phyloP scores from a whole-genome alignment of 169 alveolate genomes.

The Amoebophrya sp. region DNA sequence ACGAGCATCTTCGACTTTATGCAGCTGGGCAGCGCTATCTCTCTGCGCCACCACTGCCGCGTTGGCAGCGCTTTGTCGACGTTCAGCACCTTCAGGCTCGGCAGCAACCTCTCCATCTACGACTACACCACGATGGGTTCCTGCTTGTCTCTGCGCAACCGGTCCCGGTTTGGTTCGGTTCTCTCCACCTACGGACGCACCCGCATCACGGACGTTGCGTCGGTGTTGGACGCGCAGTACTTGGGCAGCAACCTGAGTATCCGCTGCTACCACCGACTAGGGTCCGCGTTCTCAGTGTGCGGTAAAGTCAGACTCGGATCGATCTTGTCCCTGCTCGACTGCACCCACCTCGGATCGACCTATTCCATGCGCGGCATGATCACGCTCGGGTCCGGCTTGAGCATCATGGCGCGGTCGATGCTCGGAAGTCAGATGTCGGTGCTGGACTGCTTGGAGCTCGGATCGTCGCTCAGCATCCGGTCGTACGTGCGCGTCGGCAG shows the following conservation, averaged over 20 bases:
- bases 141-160: slow-evolving; percentile 1
- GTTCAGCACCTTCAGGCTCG: not conserved
- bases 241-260: not conserved
- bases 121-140: not conserved
- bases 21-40: not conserved
- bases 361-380: not conserved
- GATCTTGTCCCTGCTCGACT: not conserved
- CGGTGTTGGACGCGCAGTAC: not conserved
- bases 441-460: not conserved
- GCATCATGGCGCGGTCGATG: not conserved
- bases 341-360: slow-evolving; percentile 6
- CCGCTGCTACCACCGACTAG: not conserved
- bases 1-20: not conserved
- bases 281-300: not conserved
- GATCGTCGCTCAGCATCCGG: not conserved
- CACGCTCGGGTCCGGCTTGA: not conserved
- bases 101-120: not conserved
- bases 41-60: not conserved
- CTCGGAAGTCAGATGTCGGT: slow-evolving; percentile 4
- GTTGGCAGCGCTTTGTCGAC: not conserved
- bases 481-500: slow-evolving; percentile 24
- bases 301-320: not conserved
- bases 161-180: not conserved
- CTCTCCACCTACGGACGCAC: not conserved
- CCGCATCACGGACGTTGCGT: not conserved